Evolutionary conservation across 768 basidiomycete species (phyloP).

Genomic region (Rhizopogon vinicolor): DNA sequence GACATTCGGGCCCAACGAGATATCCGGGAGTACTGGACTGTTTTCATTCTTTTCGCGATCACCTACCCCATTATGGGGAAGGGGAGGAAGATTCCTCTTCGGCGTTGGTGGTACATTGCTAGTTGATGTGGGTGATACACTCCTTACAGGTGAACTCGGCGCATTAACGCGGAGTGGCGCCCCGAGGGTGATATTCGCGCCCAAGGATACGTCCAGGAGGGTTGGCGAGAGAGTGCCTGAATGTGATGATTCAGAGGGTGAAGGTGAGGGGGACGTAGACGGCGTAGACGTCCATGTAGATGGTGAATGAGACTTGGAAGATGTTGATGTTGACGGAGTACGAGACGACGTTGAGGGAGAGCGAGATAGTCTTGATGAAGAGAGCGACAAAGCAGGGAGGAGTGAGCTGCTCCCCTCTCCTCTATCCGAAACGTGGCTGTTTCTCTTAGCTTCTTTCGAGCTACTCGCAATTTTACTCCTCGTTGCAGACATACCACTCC

Average conservation of each 20-base stretch:
- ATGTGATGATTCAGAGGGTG: not conserved
- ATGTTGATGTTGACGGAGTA: slow-evolving; percentile 12
- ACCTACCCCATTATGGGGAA: not conserved
- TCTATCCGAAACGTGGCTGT: slow-evolving; percentile 6
- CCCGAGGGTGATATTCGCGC: slow-evolving; percentile 14
- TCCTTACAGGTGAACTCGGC: not conserved
- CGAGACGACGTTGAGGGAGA: not conserved
- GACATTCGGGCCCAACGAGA: slow-evolving; percentile 6
- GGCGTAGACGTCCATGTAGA: not conserved
- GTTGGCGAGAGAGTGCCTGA: not conserved
- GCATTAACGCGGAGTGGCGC: not conserved
- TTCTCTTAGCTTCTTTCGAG: not conserved
- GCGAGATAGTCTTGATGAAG: not conserved
- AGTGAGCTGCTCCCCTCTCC: not conserved
- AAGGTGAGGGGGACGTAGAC: slow-evolving; percentile 5
- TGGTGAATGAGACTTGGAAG: not conserved
- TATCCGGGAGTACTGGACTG: slow-evolving; percentile 8
- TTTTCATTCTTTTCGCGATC: not conserved
- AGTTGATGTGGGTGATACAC: not conserved
- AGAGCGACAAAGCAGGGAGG: not conserved
- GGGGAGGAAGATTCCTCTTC: not conserved
- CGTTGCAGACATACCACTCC: no score
- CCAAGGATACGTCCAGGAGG: slow-evolving; percentile 15
- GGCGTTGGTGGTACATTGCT: not conserved
- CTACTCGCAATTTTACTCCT: not conserved